Conservation (phyloP, 2,329 filamentous ascomycete genomes). For the Diaporthe citriasiana region DNA sequence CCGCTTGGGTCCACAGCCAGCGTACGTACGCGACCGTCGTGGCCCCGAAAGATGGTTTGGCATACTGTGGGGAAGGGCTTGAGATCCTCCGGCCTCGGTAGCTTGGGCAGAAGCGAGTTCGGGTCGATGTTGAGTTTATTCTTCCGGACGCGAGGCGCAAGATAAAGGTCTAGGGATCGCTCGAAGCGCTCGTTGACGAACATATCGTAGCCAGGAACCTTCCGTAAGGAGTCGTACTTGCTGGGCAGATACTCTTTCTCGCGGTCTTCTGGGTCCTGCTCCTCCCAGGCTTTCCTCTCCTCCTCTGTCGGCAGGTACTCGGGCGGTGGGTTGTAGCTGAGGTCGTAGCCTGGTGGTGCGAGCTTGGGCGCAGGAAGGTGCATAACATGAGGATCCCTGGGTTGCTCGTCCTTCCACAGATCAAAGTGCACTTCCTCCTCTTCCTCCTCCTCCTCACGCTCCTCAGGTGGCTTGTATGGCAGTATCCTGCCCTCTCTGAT, state of each 20-base stretch:
- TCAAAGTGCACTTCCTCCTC: constrained; percentile 84
- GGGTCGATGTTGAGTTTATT: constrained; percentile 98
- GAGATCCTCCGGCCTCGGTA: constrained; percentile 92
- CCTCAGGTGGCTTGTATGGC: constrained; percentile 85
- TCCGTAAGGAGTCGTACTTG: constrained; percentile 85
- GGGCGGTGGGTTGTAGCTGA: constrained; percentile 95
- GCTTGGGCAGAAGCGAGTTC: constrained; percentile 89
- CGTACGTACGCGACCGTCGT: constrained; percentile 88
- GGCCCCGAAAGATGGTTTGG: constrained; percentile 88
- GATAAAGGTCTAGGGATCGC: constrained; percentile 92
- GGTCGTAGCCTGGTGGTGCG: constrained; percentile 91
- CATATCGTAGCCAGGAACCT: constrained; percentile 90
- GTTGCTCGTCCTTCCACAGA: constrained; percentile 93
- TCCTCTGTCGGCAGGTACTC: constrained; percentile 92
- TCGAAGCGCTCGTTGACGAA: constrained; percentile 98
- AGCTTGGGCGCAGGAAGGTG: constrained; percentile 95
- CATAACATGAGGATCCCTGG: constrained; percentile 88
- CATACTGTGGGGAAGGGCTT: constrained; percentile 95
- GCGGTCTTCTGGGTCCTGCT: constrained; percentile 88
- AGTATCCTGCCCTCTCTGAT: constrained; percentile 95
- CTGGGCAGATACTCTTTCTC: constrained; percentile 90
- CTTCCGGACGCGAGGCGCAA: constrained; percentile 91
- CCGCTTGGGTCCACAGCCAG: constrained; percentile 89
- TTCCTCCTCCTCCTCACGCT: constrained; percentile 77
- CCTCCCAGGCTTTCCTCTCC: constrained; percentile 88